Evolutionary conservation across 1,284 basidiomycete species (phyloP), one percentile per base, ranked within the genome.

Genomic region (Stygiomarasmius scandens): DNA sequence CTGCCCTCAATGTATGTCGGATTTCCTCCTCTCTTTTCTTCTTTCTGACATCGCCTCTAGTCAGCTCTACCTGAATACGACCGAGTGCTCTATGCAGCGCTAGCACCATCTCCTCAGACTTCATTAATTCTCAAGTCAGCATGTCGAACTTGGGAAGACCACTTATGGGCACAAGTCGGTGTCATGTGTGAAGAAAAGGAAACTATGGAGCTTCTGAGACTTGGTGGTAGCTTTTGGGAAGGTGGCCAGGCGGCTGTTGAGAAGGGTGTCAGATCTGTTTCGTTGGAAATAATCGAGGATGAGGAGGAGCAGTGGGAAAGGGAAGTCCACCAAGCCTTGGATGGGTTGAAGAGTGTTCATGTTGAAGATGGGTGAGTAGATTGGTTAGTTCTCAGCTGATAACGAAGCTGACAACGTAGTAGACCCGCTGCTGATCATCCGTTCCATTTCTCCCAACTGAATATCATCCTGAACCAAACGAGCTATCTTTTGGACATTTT

Each of bases 61-160:
- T 75, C 84, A 29, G 77, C 79, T 22, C 75, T 97, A 4, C 80
- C 91, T 0, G 78, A 86, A 12, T 81, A 86, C 51, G 96, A 98
- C 69, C 86, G 94, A 14, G 83, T 89, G 0, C 75, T 98, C 0
- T 96, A 96, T 65, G 96, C 95, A 0, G 87, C 94, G 0, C 82
- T 99, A 6, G 88, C 89, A 0, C 95, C 95, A 2, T 84, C 86
- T 0, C 79, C 83, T 2, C 80, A 86, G 62, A 95, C 96, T 3
- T 84, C 92, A 0, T 78, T 78, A 5, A 81, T 94, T 6, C 86
- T 98, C 10, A 84, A 84, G 65, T 82, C 87, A 0, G 89, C 92
- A 3, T 96, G 94, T 67, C 77, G 87, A 34, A 90, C 89, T 24
- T 99, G 96, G 95, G 91, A 96, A 69, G 96, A 99, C 68, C 87